Evolutionary conservation across 2,329 filamentous ascomycete species (phyloP).

Genomic region (Coniochaeta hoffmannii): DNA sequence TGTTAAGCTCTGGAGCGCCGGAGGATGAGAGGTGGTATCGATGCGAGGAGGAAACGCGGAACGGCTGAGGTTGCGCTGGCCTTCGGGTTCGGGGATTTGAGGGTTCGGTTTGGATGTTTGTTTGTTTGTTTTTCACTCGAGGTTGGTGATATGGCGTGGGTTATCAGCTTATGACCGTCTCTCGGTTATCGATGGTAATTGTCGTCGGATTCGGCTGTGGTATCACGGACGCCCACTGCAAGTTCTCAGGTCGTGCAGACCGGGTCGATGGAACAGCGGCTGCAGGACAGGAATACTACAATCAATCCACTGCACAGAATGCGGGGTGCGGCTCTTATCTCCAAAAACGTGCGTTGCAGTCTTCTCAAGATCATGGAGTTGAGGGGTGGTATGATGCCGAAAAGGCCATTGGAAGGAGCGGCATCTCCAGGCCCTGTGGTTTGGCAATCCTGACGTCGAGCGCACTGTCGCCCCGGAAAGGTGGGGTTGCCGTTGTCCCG

Average conservation of each 20-base stretch:
- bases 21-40: background rate
- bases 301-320: background rate
- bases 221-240: background rate
- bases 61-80: background rate
- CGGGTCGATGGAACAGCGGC: background rate
- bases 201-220: background rate
- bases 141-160: background rate
- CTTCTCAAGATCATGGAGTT: background rate
- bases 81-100: background rate
- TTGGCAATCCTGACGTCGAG: constrained; percentile 2
- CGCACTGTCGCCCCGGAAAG: background rate
- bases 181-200: background rate
- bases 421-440: too few relatives aligned
- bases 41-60: background rate
- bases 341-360: background rate
- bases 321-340: constrained; percentile 1
- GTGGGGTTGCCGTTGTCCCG: background rate
- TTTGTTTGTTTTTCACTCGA: background rate
- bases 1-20: background rate
- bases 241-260: background rate
- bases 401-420: background rate
- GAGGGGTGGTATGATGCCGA: background rate
- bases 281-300: background rate
- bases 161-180: background rate
- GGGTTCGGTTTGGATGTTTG: background rate